phyloP scores from a whole-genome alignment of 495 filamentous ascomycete genomes.

The Aspergillus taichungensis region DNA sequence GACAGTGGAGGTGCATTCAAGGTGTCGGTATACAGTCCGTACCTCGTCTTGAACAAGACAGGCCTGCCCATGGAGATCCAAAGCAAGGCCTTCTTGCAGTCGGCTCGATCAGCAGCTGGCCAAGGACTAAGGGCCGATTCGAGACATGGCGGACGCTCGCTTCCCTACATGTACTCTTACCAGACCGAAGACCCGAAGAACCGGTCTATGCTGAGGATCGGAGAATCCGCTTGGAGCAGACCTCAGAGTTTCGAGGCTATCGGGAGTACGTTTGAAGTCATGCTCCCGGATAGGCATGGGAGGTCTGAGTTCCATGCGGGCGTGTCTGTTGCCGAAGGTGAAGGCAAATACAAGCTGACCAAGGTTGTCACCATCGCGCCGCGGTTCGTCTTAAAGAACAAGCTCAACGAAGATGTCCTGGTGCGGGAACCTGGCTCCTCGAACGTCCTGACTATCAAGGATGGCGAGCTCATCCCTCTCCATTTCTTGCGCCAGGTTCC shows the following conservation, averaged over 20 bases:
- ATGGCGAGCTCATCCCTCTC: conserved; percentile 68
- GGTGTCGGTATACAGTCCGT: conserved; percentile 85
- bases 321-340: conserved; percentile 76
- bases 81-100: conserved; percentile 77
- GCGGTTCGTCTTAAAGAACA: conserved; percentile 90
- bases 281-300: conserved; percentile 60
- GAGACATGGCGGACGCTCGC: conserved; percentile 45
- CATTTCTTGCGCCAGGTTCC: conserved; percentile 73
- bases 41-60: conserved; percentile 91
- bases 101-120: conserved; percentile 70
- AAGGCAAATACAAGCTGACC: conserved; percentile 95
- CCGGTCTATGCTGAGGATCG: conserved; percentile 75
- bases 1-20: conserved; percentile 95
- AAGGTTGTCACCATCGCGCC: conserved; percentile 92
- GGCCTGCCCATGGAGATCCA: conserved; percentile 82
- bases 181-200: conserved; percentile 79
- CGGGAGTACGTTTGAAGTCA: conserved; percentile 78
- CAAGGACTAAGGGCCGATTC: conserved; percentile 53
- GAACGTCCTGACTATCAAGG: conserved; percentile 64
- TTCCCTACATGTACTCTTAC: conserved; percentile 95
- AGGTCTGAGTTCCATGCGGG: conserved; percentile 84
- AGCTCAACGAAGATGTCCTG: conserved; percentile 75
- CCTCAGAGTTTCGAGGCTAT: conserved; percentile 99
- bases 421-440: conserved; percentile 86
- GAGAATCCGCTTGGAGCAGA: conserved; percentile 88